Evolutionary conservation across 305 asterid species (phyloP).

Genomic region (Fraxinus ornus): DNA sequence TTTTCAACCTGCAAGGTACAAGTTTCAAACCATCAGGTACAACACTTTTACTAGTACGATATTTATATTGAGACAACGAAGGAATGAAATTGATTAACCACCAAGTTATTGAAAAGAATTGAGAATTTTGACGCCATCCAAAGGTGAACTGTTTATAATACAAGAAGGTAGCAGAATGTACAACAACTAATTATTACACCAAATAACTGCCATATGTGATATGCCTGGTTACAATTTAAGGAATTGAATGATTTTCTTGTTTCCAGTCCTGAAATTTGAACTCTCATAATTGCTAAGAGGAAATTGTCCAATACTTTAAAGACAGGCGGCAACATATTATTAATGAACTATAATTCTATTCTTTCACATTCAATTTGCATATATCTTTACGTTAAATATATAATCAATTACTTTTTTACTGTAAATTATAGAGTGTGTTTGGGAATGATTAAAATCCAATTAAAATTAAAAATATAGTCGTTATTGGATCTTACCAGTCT

Average conservation of each 20-base stretch:
- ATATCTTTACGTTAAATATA: background rate
- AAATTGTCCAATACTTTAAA: background rate
- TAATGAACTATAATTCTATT: background rate
- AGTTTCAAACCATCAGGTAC: background rate
- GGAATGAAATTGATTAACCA: background rate
- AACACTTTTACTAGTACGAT: background rate
- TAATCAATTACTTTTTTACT: background rate
- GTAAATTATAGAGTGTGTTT: background rate
- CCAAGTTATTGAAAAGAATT: background rate
- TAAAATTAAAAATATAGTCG: too few species aligned
- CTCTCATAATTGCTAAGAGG: background rate
- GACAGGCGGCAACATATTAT: background rate
- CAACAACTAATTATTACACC: background rate
- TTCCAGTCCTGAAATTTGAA: background rate
- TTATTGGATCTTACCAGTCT: too few species aligned
- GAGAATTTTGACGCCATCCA: background rate
- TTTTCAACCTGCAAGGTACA: background rate
- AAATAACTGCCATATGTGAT: background rate
- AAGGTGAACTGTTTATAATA: background rate
- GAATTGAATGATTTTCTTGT: background rate
- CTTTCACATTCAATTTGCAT: background rate
- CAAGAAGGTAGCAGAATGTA: slow-evolving; percentile 13
- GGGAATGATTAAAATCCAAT: too few species aligned
- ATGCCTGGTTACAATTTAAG: slow-evolving; percentile 2
- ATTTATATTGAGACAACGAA: background rate